Evolutionary conservation across 140 eudicot genomes (phyloP), one percentile per base, ranked within the genome.

Genomic region (Flaveria floridana): DNA sequence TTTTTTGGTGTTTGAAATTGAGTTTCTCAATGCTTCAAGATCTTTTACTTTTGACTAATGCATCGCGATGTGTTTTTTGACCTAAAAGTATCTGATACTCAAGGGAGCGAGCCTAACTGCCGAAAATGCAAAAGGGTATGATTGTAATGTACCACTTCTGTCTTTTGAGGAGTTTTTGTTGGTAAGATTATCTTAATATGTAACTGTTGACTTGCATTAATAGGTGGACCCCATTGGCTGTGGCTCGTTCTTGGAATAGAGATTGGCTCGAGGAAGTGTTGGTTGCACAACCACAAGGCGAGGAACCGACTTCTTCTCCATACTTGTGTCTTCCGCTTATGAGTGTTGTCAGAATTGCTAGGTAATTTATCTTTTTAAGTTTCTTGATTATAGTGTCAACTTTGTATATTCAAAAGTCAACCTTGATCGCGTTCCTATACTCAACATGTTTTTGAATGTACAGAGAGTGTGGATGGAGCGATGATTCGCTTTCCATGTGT

Each of bases 391-490:
- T 21, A 4, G 7, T 37, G 10, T 67, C 13, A 21, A 71, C 50
- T 63, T 63, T 21, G 5, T 7, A n/a, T 26, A 18, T 34, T 47
- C 15, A 63, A 30, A 71, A 62, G 55, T 62, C 41, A 57, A 77
- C 63, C 2, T 59, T 70, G 46, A 47, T 23, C 20, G 12, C 4
- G 0, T 56, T 58, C 51, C 39, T 14, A 19, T 41, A 18, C 53
- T 18, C 10, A 66, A 42, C 39, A n/a, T 37, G 39, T 46, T 18
- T 80, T 69, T 63, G 25, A 15, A 34, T 79, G 78, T 78, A 47
- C 89, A 92, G 97, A 81, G 87, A 89, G 67, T 89, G 96, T 64
- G 96, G 97, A 80, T 89, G 96, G 97, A 84, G 89, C 83, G 69
- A 61, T 6, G 87, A 81, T 75, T 76, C 82, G 28, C 76, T 79